Conservation (phyloP, 192 early-diverging fungal genomes). For the Coemansia sp. region DNA sequence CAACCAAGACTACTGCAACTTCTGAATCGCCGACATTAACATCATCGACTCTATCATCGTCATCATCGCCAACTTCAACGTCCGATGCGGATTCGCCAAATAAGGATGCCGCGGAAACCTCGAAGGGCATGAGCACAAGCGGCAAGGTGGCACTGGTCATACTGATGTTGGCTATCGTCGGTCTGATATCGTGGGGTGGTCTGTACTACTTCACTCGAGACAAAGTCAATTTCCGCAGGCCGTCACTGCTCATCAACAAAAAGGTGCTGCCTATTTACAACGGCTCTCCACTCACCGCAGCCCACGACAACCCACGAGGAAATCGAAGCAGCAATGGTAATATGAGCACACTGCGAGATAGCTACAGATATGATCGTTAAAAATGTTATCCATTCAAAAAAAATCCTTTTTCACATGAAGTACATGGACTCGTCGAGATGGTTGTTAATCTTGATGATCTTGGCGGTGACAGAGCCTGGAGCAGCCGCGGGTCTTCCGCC, state of each 20-base stretch:
- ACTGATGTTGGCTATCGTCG: constrained; percentile 11
- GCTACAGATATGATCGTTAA: neutral
- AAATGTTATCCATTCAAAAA: too few relatives aligned
- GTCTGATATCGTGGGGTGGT: constrained; percentile 24
- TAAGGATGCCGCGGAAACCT: neutral
- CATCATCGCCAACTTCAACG: neutral
- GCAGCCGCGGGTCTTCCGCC: neutral
- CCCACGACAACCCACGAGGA: too few relatives aligned
- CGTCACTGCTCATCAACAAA: neutral
- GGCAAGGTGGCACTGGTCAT: constrained; percentile 14
- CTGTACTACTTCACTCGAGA: constrained; percentile 19
- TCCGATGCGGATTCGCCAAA: neutral
- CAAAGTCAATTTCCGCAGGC: neutral
- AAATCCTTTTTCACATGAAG: neutral
- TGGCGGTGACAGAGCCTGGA: neutral
- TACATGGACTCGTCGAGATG: neutral
- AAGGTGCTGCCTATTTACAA: neutral
- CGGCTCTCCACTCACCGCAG: neutral
- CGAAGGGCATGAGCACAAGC: neutral
- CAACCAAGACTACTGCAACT: neutral
- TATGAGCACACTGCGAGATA: constrained; percentile 5
- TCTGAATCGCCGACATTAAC: neutral
- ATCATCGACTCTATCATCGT: neutral
- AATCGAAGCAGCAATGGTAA: neutral
- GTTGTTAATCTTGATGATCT: neutral